Conservation (phyloP, 2,329 filamentous ascomycete genomes). For the Myotisia sp. region DNA sequence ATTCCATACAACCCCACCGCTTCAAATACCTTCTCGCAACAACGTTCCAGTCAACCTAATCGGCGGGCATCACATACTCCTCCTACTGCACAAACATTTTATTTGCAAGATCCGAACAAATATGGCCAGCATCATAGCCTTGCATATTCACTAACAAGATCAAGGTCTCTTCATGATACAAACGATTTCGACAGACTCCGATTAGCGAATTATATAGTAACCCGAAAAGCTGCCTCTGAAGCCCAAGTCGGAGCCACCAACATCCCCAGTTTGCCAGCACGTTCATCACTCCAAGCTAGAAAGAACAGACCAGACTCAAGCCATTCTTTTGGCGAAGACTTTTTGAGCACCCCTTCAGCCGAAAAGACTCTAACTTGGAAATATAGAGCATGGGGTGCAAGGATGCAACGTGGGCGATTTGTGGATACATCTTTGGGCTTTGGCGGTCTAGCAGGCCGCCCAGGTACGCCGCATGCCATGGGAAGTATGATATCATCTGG, state of each 20-base stretch:
- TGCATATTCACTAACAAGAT: neutral
- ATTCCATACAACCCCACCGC: neutral
- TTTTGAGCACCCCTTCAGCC: neutral
- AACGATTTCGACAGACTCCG: neutral
- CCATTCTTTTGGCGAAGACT: neutral
- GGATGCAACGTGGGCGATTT: conserved; percentile 22
- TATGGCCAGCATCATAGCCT: too few species aligned
- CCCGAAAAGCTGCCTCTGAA: conserved; percentile 1
- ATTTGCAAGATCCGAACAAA: neutral
- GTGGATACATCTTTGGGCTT: conserved; percentile 10
- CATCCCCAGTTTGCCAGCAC: too few species aligned
- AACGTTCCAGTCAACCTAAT: too few species aligned
- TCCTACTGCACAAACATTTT: too few species aligned
- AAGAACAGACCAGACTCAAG: too few species aligned
- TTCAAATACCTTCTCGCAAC: too few species aligned
- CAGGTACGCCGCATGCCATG: conserved; percentile 23
- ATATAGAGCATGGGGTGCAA: conserved; percentile 25
- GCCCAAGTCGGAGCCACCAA: neutral
- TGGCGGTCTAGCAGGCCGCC: conserved; percentile 18
- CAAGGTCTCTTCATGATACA: conserved; percentile 1
- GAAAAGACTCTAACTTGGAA: conserved; percentile 14
- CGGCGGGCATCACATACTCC: too few species aligned
- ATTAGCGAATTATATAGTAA: too few species aligned
- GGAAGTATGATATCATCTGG: conserved; percentile 13
- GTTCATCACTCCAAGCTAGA: too few species aligned